Evolutionary conservation across 805 yeast genomes (phyloP), one percentile per base, ranked within the genome.

Genomic region (Metschnikowia sp.): DNA sequence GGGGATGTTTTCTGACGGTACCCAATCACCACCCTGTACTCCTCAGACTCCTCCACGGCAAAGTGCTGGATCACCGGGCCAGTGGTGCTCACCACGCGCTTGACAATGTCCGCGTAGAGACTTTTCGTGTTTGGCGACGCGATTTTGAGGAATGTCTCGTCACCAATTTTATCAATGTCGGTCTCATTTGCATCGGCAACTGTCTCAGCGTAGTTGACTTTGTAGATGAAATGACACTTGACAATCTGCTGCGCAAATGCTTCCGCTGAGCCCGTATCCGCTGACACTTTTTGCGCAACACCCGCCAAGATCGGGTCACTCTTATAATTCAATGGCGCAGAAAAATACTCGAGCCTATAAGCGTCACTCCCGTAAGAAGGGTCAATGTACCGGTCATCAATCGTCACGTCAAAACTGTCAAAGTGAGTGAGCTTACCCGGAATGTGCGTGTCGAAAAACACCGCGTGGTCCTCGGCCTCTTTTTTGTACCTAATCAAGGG

Each of bases 41-140:
- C 98, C 50, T 84, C 85, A 9, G 84, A 75, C 54, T 85, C 84
- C 57, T 87, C 89, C 47, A 88, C 75, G 49, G 92, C 84, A 59
- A 83, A 84, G 62, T 89, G 88, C 68, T 85, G 91, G 60, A 94
- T 89, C 28, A 90, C 95, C 15, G 98, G 97, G 48, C 98, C 98
- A 43, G 89, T 84, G 52, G 92, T 82, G 50, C 72, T 70, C 47
- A 78, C 74, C n/a, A 84, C 90, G 58, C 83, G 79, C 41, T 74
- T 66, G 63, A 91, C 82, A 48, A 92, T 77, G 41, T 81, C 82
- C 43, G 85, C 78, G 67, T 92, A 92, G 40, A 90, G 72, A 48
- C 74, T 68, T 67, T 88, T 89, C 40, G 97, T 92, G 66, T 88
- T 88, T 19, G 70, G 72, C 4, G 96, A 80, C 39, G 94, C 88